Evolutionary conservation across 2,329 filamentous ascomycete genomes (phyloP).

Genomic region (Hypoxylon sp.): DNA sequence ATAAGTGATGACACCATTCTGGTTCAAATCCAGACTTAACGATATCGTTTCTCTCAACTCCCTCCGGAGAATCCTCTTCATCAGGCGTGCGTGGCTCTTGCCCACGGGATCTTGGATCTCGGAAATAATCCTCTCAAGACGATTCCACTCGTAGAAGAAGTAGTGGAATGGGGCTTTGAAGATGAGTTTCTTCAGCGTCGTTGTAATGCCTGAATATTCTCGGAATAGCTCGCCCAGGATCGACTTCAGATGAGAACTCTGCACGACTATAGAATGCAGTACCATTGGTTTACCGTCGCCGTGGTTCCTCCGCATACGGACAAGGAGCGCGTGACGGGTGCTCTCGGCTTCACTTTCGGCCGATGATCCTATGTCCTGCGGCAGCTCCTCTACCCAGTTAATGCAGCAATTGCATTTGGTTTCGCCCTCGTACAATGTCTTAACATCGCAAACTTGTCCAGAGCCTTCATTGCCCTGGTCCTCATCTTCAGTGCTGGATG

Average conservation of each 20-base stretch:
- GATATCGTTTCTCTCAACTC: constrained; percentile 67
- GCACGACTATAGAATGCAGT: constrained; percentile 65
- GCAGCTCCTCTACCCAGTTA: constrained; percentile 51
- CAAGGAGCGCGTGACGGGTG: constrained; percentile 35
- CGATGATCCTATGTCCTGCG: constrained; percentile 39
- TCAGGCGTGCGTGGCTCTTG: constrained; percentile 57
- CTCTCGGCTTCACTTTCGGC: constrained; percentile 33
- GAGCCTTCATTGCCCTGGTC: constrained; percentile 1
- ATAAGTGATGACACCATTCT: constrained; percentile 68
- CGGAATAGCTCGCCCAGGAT: constrained; percentile 68
- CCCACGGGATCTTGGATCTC: constrained; percentile 67
- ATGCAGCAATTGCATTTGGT: constrained; percentile 51
- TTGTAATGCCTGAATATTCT: constrained; percentile 72
- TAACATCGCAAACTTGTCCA: constrained; percentile 31
- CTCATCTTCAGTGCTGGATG: constrained; percentile 25
- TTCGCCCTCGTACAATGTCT: constrained; percentile 50
- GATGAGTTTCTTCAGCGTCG: constrained; percentile 71
- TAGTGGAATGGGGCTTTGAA: constrained; percentile 73
- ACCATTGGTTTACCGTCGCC: constrained; percentile 31
- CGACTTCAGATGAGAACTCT: constrained; percentile 72
- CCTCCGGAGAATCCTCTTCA: constrained; percentile 63
- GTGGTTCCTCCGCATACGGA: constrained; percentile 35
- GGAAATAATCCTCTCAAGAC: constrained; percentile 54
- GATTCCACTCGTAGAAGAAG: constrained; percentile 67
- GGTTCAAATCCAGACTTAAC: constrained; percentile 65